Evolutionary conservation across 306 rosid genomes (phyloP), one percentile per base, ranked within the genome.

Genomic region (Rubus parviflorus): DNA sequence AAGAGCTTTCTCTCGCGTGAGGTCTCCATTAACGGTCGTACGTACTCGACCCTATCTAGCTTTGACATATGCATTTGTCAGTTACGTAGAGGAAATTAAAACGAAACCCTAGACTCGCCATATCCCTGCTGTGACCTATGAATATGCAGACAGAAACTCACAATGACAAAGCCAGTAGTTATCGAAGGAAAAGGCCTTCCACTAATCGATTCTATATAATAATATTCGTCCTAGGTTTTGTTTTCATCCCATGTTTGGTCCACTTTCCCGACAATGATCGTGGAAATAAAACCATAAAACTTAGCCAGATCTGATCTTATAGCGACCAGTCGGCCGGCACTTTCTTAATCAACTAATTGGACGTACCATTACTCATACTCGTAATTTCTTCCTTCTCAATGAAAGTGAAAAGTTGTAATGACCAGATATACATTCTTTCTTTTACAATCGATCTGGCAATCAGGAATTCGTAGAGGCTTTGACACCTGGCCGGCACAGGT

Each of bases 171-270:
- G 61, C 25, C 22, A 58, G 17, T 58, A 58, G 17, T 58, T 60
- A 60, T 1, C 35, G 35, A 30, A 30, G 35, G 35, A 30, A 30
- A 30, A 30, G 35, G 35, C 35, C 35, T 30, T 30, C 35, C 35
- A 30, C 20, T 12, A 35, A 30, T 5, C 4, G 9, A 62, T 8
- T n/a, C 4, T 1, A 8, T 14, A 9, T 5, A 15, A 64, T 20
- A 20, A 57, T 58, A 58, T 74, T 42, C 19, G 43, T 23, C 68
- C 1, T 30, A 81, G 80, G 81, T 84, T 81, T 70, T 77, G 70
- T 52, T 74, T 77, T 11, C 58, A 64, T 72, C 57, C 67, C 69
- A 15, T 41, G 75, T 15, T 77, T 54, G 62, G 40, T 62, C 77
- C 75, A 70, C 42, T 48, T 58, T 23, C 53, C 56, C 46, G 57